Base-by-base conservation (phyloP, 352 stramenopile genomes). In the Phytophthora fragariae region DNA sequence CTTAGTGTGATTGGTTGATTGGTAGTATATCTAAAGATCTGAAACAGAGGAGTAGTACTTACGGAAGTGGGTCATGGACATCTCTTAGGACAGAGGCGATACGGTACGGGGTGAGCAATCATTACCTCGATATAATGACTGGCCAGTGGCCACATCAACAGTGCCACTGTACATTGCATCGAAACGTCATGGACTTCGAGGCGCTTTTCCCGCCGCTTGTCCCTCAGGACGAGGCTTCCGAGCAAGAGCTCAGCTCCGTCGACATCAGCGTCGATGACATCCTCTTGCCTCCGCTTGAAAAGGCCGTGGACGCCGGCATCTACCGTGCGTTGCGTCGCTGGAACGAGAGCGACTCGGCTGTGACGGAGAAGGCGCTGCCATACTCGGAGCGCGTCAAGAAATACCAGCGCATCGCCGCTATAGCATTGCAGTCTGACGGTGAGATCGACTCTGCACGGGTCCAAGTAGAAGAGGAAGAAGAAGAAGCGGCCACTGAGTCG, bases 181-280 rank as follows among this genome's bases (percentile, higher is more conserved):
- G 24, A 27, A 27, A 27, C 24, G 24, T 27, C 24, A 81, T 80
- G 75, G 57, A 77, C 63, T 78, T 85, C 27, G 76, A 72, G 41
- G 80, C 77, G 68, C 81, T 92, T n/a, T 92, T 92, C 69, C 85
- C 85, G 37, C 78, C 81, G 37, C 72, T 89, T 14, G 52, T 82
- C n/a, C 62, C 65, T 67, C 24, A n/a, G 17, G 55, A 76, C 27
- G 61, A 65, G 5, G 57, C 27, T 11, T 37, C 12, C 8, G 50
- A 62, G 14, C 37, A 44, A 17, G 37, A 44, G 37, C 5, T 44
- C 37, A 14, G 37, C 10, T 44, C 37, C 4, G 37, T 44, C 37
- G 46, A 94, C 59, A 88, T 94, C 35, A 73, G 54, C 21, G 76
- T 85, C 6, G 69, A 86, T 47, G 84, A 92, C 37, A 70, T 94